Base-by-base conservation (phyloP, 2,329 filamentous ascomycete species). In the Neoascochyta sp. region DNA sequence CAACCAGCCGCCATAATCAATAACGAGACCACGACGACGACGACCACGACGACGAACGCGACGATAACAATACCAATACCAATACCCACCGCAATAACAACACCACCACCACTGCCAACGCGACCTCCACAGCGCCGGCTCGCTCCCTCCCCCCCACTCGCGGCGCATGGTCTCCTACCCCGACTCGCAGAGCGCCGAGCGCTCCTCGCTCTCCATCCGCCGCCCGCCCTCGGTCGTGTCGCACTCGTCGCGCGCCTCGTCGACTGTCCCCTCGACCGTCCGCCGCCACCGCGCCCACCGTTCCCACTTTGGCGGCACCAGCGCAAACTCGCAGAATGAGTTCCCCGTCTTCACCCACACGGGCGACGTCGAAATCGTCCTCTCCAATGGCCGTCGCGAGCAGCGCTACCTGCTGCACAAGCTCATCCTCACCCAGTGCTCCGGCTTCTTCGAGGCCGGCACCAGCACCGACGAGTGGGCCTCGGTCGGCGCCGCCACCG, bases 341-440 rank as follows among this genome's bases (percentile, higher is more conserved):
- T 96, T 95, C 50, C 90, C 90, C 13, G 69, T 93, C 56, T 96
- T 95, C 64, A 81, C 80, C 27, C 82, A 89, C 51, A 90, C 85
- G 20, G 90, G 90, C 55, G 89, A 96, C 64, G 87, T 95, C 53
- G 90, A 96, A 65, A 88, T 96, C 41, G 57, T 90, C 32, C 76
- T 95, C 52, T 74, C 54, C 74, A 65, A 78, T 9, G 75, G 83
- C 30, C 73, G 77, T 40, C 78, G 80, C 55, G 83, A 92, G 64
- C 85, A 86, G 57, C 76, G 84, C 39, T 96, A 95, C 60, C 73
- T 95, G 25, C 73, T 96, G 34, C 90, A 96, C 66, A 76, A 81
- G 37, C 75, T 95, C 53, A 95, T 90, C 22, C 69, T 96, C 46
- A 81, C 85, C 17, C 85, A 93, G 63, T 94, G 85, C 54, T 95